Evolutionary conservation across 2,329 filamentous ascomycete genomes (phyloP), one percentile per base, ranked within the genome.

Genomic region (Acrocalymma vagum): DNA sequence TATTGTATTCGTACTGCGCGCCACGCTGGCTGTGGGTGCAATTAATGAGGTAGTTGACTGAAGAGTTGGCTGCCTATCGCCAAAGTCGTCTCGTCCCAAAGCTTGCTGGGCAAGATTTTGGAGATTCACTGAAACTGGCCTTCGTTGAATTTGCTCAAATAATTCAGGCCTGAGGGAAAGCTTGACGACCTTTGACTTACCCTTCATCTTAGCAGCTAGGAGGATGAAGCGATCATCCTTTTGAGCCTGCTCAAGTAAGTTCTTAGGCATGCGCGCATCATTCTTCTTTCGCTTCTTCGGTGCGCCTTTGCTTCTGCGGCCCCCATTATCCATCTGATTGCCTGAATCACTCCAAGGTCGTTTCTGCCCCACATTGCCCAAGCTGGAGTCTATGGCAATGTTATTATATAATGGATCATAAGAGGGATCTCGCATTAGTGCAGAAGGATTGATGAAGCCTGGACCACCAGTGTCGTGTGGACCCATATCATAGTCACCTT

Each of bases 201-300:
- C 67, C 39, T 71, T 70, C 58, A 78, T 70, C 11, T 68, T 65
- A 10, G 74, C 75, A 32, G 70, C 67, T n/a, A 77, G 67, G 39
- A 74, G 64, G 33, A 76, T 73, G 39, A 69, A 76, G 0, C 74
- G 65, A 20, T 75, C 74, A 17, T 75, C 69, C 9, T 68, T 70
- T 45, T 63, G 68, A 2, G 70, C 70, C n/a, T 72, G 65, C 4
- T 73, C 68, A 8, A 72, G 49, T 10, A 67, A 66, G 28, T 65
- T 76, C 54, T 73, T 75, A 6, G 50, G 66, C 21, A 63, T 58
- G 3, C 60, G 47, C 50, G 72, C 72, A 21, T 64, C 63, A 20
- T 72, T 70, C 16, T 65, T 67, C 26, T 69, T 70, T 31, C 56
- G 63, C 44, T 49, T 55, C 20, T 55, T 53, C 38, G 56, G 59